Evolutionary conservation across 2,329 filamentous ascomycete genomes (phyloP).

Genomic region (Arthrinium phaeospermum): DNA sequence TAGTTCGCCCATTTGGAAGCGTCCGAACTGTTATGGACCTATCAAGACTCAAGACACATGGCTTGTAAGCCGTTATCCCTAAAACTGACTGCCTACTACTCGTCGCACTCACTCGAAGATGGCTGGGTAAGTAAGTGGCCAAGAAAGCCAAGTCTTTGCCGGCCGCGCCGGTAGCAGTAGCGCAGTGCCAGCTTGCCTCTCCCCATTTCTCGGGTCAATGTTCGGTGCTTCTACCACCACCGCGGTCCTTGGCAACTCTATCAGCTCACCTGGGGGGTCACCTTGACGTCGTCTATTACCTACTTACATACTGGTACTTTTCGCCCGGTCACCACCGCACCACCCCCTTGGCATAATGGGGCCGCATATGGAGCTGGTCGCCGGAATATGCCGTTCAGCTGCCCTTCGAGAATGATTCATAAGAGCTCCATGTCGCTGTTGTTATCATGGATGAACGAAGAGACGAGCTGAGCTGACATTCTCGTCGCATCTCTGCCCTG

Average conservation of each 20-base stretch:
- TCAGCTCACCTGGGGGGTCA: neutral
- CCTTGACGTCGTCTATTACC: constrained; percentile 9
- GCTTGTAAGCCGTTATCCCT: neutral
- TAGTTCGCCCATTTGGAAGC: neutral
- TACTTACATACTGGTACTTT: constrained; percentile 1
- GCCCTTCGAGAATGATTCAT: neutral
- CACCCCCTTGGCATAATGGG: neutral
- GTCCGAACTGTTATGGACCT: neutral
- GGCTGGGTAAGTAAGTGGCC: neutral
- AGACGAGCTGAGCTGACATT: neutral
- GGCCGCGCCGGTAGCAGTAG: neutral
- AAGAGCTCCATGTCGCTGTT: neutral
- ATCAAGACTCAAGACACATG: neutral
- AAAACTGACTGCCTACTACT: neutral
- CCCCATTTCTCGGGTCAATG: constrained; percentile 4
- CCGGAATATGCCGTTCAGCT: neutral
- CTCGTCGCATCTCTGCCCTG: neutral
- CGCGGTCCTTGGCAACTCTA: neutral
- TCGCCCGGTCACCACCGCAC: neutral
- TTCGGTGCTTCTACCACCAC: neutral
- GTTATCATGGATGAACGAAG: neutral
- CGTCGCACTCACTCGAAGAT: neutral
- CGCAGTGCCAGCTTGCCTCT: neutral
- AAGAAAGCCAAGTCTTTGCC: neutral
- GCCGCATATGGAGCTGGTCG: neutral